These are phyloP conservation scores for Phellopilus nigrolimitatus DNA, from an alignment of 1,284 basidiomycete species.

Conservation along the genomic window DNA sequence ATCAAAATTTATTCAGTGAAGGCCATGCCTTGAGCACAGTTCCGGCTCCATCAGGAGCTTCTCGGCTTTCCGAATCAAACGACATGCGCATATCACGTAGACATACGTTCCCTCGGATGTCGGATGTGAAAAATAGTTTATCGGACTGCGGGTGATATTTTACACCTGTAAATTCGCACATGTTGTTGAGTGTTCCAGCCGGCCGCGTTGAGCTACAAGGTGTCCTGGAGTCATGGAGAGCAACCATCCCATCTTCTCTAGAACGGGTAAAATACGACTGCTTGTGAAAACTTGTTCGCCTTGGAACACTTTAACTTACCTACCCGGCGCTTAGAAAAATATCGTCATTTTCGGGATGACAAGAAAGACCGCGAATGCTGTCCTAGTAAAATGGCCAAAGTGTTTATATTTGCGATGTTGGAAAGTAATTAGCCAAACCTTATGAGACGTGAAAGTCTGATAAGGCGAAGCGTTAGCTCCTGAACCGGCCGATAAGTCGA, in stretches of 20 bases:
- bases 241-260: slow-evolving; percentile 65
- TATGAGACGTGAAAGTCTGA: slow-evolving; percentile 28
- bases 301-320: slow-evolving; percentile 19
- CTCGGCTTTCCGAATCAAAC: slow-evolving; percentile 55
- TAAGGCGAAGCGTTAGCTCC: slow-evolving; percentile 24
- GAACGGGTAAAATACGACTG: slow-evolving; percentile 8
- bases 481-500: slow-evolving; percentile 40
- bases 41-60: not conserved
- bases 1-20: not conserved
- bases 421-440: slow-evolving; percentile 27
- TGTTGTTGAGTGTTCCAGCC: slow-evolving; percentile 46
- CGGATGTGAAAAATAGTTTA: slow-evolving; percentile 62
- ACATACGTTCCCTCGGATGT: slow-evolving; percentile 50
- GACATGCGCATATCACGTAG: slow-evolving; percentile 76
- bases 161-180: slow-evolving; percentile 53
- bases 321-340: slow-evolving; percentile 65
- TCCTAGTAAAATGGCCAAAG: slow-evolving; percentile 37
- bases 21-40: not conserved
- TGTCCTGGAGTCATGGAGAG: slow-evolving; percentile 50
- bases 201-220: slow-evolving; percentile 33
- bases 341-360: slow-evolving; percentile 59
- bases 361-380: slow-evolving; percentile 55
- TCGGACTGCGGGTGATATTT: slow-evolving; percentile 61
- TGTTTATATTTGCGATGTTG: slow-evolving; percentile 18
- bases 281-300: slow-evolving; percentile 2